Percentiles rank a stretch among this genome's conserved stretches.
These are phyloP conservation scores for Sporothrix dimorphospora DNA, from an alignment of 2,329 filamentous ascomycete genomes.

Conservation along the genomic window DNA sequence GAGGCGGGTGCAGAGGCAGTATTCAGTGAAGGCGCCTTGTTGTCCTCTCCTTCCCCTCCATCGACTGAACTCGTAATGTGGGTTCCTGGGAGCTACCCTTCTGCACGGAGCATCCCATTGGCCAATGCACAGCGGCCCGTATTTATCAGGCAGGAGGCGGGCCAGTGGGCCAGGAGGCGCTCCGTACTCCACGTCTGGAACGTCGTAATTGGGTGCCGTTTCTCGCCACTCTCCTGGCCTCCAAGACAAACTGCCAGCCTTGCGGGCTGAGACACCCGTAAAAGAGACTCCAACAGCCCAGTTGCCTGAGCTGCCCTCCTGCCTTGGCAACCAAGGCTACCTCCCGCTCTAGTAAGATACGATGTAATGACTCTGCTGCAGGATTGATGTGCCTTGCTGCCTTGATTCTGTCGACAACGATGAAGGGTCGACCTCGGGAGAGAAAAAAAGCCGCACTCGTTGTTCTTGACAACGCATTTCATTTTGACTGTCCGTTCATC, in stretches of 20 bases:
- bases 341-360: no score
- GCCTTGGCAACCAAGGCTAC: not conserved
- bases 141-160: not conserved
- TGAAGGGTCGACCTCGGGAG: not conserved
- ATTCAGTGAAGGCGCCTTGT: conserved; percentile 5
- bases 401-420: not conserved
- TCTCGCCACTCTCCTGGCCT: not conserved
- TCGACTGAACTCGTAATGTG: not conserved
- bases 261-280: not conserved
- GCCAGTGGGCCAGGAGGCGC: no score
- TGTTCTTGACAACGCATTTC: no score
- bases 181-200: no score
- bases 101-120: not conserved
- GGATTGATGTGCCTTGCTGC: not conserved
- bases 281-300: not conserved
- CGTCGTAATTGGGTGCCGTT: not conserved
- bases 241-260: not conserved
- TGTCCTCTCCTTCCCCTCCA: conserved; percentile 23
- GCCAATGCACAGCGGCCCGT: not conserved
- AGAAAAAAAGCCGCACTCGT: not conserved
- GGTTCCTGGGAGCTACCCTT: not conserved
- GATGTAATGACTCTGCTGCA: no score
- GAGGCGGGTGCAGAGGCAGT: not conserved
- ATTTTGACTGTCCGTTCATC: no score
- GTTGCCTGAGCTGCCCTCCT: not conserved